Conservation (phyloP, 2,329 filamentous ascomycete genomes). For the Tetracladium maxilliforme region DNA sequence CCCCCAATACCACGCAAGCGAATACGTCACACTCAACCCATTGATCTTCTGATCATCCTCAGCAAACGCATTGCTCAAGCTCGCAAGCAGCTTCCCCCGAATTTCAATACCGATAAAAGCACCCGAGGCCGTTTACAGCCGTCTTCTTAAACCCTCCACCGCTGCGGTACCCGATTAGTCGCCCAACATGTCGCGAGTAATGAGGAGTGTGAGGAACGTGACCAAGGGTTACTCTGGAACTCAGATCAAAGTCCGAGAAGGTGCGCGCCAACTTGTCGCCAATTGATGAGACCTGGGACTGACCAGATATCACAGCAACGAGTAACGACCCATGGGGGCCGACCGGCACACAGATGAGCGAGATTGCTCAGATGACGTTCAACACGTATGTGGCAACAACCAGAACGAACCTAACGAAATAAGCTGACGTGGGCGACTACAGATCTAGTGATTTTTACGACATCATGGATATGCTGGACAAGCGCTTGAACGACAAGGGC, state of each 20-base stretch:
- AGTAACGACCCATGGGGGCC: slow-evolving; percentile 99
- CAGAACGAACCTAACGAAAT: slow-evolving; percentile 1
- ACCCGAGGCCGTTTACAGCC: no score
- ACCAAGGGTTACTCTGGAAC: slow-evolving; percentile 96
- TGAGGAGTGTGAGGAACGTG: slow-evolving; percentile 96
- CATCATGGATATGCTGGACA: slow-evolving; percentile 99
- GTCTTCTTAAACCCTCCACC: no score
- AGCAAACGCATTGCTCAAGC: no score
- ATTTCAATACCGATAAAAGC: no score
- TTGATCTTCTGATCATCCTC: no score
- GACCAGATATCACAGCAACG: slow-evolving; percentile 50
- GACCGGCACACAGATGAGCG: slow-evolving; percentile 78
- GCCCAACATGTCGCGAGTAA: slow-evolving; percentile 93
- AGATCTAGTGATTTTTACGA: slow-evolving; percentile 97
- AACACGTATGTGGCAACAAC: slow-evolving; percentile 60
- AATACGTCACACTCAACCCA: no score
- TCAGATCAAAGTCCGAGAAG: slow-evolving; percentile 97
- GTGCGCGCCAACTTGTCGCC: slow-evolving; percentile 35
- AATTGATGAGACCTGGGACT: slow-evolving; percentile 7
- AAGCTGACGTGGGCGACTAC: slow-evolving; percentile 1
- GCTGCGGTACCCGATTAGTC: no score
- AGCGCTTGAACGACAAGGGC: slow-evolving; percentile 95
- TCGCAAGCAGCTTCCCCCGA: no score
- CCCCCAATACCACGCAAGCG: no score
- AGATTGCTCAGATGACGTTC: slow-evolving; percentile 95